Conservation (phyloP, 345 rosid genomes). For the Brassica carinata region DNA sequence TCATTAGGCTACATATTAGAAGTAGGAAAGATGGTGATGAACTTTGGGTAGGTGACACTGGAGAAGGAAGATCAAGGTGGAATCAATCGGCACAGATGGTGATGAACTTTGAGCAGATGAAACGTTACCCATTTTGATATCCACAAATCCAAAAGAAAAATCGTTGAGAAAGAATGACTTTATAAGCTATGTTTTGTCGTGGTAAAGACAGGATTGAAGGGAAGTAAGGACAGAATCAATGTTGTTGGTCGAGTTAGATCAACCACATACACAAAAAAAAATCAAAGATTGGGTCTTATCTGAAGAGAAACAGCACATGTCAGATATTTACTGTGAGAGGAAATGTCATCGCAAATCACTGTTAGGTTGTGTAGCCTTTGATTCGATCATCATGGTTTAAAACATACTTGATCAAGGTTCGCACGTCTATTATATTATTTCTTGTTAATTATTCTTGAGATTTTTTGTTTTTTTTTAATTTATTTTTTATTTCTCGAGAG, state of each 20-base stretch:
- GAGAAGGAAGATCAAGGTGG: slow-evolving; percentile 59
- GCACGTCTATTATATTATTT: slow-evolving; percentile 20
- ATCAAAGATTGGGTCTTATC: slow-evolving; percentile 23
- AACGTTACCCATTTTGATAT: slow-evolving; percentile 41
- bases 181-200: neutral
- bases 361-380: slow-evolving; percentile 16
- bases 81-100: slow-evolving; percentile 48
- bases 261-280: slow-evolving; percentile 32
- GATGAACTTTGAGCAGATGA: slow-evolving; percentile 34
- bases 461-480: no score
- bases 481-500: no score
- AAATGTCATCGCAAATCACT: slow-evolving; percentile 34
- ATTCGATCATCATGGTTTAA: slow-evolving; percentile 12
- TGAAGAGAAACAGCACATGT: slow-evolving; percentile 32
- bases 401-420: slow-evolving; percentile 2
- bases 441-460: neutral
- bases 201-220: slow-evolving; percentile 7
- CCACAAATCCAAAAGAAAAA: neutral
- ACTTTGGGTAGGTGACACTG: slow-evolving; percentile 41
- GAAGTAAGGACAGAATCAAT: slow-evolving; percentile 33
- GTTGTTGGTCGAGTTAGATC: slow-evolving; percentile 25
- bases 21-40: neutral
- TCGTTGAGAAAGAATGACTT: slow-evolving; percentile 1
- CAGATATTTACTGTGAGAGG: slow-evolving; percentile 26
- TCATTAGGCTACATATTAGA: neutral